Evolutionary conservation across 768 basidiomycete genomes (phyloP), one percentile per base, ranked within the genome.

Genomic region (Psilocybe subaeruginosa): DNA sequence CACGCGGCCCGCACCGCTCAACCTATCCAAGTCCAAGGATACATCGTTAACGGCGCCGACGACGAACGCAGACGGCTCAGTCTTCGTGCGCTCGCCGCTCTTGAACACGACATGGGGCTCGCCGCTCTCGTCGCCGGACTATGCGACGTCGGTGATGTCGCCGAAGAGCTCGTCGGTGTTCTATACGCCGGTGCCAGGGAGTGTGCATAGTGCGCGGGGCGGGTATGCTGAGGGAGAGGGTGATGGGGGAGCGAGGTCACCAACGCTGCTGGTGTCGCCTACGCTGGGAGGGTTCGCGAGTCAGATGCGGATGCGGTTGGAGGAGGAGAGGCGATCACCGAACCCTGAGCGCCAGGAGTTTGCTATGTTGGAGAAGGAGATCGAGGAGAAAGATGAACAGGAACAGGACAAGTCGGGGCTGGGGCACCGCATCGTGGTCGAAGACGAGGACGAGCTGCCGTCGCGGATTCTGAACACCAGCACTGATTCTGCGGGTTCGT

Each of bases 361-460:
- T 12, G 2, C 14, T 4, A 14, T 30, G 37, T 37, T 33, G 19
- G 47, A 33, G 1, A 3, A 23, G 19, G 54, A 19, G 17, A 23
- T 27, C 0, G 19, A 5, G 29, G 29, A 8, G 41, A 35, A 11
- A 33, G 29, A 8, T 2, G 49, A 33, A 31, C 47, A 50, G n/a
- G 55, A 56, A 0, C 17, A 11, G 35, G 41, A 33, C 30, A 43
- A n/a, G 14, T 43, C 41, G 14, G 73, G 65, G 51, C 63, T 63
- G 53, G 77, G 66, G 47, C 69, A 69, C 45, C 67, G 76, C 17
- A 79, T 84, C 54, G 78, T 82, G 0, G 72, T 82, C 6, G 80
- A 81, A 19, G 82, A 84, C 51, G 79, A 81, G 11, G 81, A 83
- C 57, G 76, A 79, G 56, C 65, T 73, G 53, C 71, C 72, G 30